Evolutionary conservation across 345 rosid species (phyloP), one percentile per base, ranked within the genome.

Genomic region (Mangifera indica): DNA sequence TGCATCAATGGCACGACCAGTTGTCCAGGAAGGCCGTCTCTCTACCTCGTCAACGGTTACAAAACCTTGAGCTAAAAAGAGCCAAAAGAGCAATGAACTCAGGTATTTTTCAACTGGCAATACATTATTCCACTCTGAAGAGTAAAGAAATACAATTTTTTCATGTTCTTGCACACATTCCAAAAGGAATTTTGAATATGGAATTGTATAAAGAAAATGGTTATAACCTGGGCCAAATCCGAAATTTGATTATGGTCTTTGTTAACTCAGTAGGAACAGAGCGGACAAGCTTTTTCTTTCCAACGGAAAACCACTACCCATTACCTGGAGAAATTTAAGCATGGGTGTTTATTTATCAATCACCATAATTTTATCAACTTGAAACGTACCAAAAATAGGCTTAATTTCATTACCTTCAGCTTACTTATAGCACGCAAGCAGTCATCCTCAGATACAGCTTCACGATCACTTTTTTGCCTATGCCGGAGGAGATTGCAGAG

Each of bases 231-330:
- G 69, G 97, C 95, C 49, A 92, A 79, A 79, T 92, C 95, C 83
- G 92, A 74, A 71, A 94, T 89, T 74, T 84, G 93, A 71, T 94
- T 94, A 72, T 94, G 98, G 79, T 94, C 98, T 85, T 89, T 90
- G 85, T 94, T 92, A 92, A 81, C 80, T 90, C 98, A 24, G 98
- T 92, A 24, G 98, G 96, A 59, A 94, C 97, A 65, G 97, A 92
- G 63, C 95, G 91, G 73, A 90, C 84, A 63, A 94, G 90, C 83
- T 92, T 94, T 79, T 79, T 92, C 83, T 89, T 92, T 71, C 98
- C 96, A 66, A 91, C 83, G 66, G 95, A 85, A 85, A 92, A 66
- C 97, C 97, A 74, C 87, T 92, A 49, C 98, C 98, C 77, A 90
- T 63, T 53, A 85, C 88, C 97, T 93, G 76, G 45, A 75, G 77